Base-by-base conservation (phyloP, 768 basidiomycete species). In the Lactarius psammicola region DNA sequence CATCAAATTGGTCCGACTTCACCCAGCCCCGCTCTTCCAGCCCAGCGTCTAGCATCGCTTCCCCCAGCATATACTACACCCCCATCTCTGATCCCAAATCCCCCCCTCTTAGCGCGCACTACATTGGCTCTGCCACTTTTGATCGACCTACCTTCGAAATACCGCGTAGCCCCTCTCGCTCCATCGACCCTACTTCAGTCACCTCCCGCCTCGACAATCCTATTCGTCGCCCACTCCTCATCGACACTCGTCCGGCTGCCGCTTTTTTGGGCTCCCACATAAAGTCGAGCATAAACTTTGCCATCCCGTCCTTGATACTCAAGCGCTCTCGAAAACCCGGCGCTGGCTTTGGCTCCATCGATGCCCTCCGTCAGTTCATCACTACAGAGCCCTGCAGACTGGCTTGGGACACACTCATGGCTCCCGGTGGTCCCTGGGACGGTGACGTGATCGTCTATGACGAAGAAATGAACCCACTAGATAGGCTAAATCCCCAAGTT, bases 301-400 rank as follows among this genome's bases (percentile, higher is more conserved):
- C 89, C 36, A 90, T 97, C 51, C 94, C 95, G 0, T 90, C 92
- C 30, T 85, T 97, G 72, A 94, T 97, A 72, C 85, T 95, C 70
- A 94, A 94, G 75, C 87, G 94, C 23, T 88, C 84, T 68, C 81
- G 86, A 67, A 91, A 90, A 73, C 85, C 88, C 2, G 86, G 83
- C 36, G 85, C 82, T 68, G 86, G 84, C 2, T 84, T 92, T 69
- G 85, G 84, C 62, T 82, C 82, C 34, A 77, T 92, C 56, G 84
- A 87, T 68, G 82, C 87, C 0, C 78, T 96, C 62, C 85, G 87
- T 58, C 87, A 90, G 71, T 96, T 88, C 73, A 85, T 94, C 72
- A 93, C 89, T 5, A 92, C 91, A 1, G 88, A 93, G 57, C 78
- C 83, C 34, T 90, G 88, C 34, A 89, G 86, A 74, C 78, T 76